Percentiles rank a stretch among this genome's conserved stretches.
phyloP scores from a whole-genome alignment of 2,329 filamentous ascomycete genomes.

The Ampelomyces quisqualis region DNA sequence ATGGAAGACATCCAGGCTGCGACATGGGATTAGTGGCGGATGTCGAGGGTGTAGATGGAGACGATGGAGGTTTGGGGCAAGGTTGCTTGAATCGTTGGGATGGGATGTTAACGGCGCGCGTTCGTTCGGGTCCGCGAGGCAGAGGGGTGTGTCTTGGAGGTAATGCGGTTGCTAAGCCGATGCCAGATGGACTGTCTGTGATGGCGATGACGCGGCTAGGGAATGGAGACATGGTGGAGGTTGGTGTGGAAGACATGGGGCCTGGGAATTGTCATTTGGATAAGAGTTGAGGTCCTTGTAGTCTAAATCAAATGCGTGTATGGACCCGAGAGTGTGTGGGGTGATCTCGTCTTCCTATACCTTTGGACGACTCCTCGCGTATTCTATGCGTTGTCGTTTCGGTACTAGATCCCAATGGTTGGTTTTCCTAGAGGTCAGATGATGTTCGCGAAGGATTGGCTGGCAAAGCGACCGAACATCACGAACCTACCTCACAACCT shows the following conservation, averaged over 20 bases:
- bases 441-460: neutral
- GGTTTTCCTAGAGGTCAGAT: neutral
- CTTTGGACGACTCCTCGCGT: too few relatives aligned
- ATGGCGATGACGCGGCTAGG: conserved; percentile 2
- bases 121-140: conserved; percentile 28
- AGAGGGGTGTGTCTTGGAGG: conserved; percentile 28
- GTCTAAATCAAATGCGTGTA: too few relatives aligned
- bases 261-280: too few relatives aligned
- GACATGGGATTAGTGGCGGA: conserved; percentile 51
- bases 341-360: neutral
- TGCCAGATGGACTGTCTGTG: conserved; percentile 32
- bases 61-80: conserved; percentile 20
- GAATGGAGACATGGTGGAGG: conserved; percentile 15
- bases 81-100: conserved; percentile 12
- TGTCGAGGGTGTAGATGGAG: conserved; percentile 48
- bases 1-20: conserved; percentile 52
- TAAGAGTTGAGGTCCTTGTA: too few relatives aligned
- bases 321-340: neutral
- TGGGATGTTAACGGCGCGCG: conserved; percentile 14
- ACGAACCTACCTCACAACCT: too few relatives aligned
- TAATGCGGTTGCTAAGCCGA: conserved; percentile 29
- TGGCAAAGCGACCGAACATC: conserved; percentile 6
- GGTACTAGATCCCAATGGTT: neutral
- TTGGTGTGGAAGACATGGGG: too few relatives aligned
- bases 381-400: neutral